Base-by-base conservation (phyloP, 2,329 filamentous ascomycete genomes). In the Pleoardoris graminearum region DNA sequence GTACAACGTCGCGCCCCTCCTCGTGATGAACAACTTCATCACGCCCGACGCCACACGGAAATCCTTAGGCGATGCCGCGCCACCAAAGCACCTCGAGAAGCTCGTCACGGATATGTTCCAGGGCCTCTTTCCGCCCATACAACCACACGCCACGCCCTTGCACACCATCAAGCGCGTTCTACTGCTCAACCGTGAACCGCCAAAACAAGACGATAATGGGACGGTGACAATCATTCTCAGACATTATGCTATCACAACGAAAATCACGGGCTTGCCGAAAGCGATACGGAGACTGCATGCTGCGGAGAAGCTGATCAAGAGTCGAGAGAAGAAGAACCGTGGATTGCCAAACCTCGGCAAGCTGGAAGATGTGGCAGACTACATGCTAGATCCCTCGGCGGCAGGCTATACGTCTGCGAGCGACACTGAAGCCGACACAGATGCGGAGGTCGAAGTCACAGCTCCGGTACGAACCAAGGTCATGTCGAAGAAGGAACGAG, bases 1-100 rank as follows among this genome's bases (percentile, higher is more conserved):
- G 72, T 96, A 90, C 66, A 80, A 89, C 51, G 91, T 86, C 37
- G 86, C 94, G 6, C 94, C 94, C 57, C 76, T 97, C 77, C 83
- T 99, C 38, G 94, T 99, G 61, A 97, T 99, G 94, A 99, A 99
- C 78, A 97, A 96, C 74, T 96, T 99, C 74, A 84, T 84, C 33
- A 87, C 86, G 3, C 82, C 88, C 23, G 79, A 80, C 17, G 50
- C 59, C 7, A 61, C 67, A 17, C 56, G 69, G n/a, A 67, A 69
- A 41, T 45, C 50, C 16, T 39, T 73, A 10, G 68, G 66, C 23
- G 69, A 71, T 51, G 83, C 85, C 19, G 85, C 88, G 56, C 86
- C 96, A n/a, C 91, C 93, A 4, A 95, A 91, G 70, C 92, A 97
- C 63, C 89, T 99, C 67, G 94, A 99, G 76, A 88, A 89, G 21